Conservation (phyloP, 345 rosid genomes). For the Pugionium cornutum region DNA sequence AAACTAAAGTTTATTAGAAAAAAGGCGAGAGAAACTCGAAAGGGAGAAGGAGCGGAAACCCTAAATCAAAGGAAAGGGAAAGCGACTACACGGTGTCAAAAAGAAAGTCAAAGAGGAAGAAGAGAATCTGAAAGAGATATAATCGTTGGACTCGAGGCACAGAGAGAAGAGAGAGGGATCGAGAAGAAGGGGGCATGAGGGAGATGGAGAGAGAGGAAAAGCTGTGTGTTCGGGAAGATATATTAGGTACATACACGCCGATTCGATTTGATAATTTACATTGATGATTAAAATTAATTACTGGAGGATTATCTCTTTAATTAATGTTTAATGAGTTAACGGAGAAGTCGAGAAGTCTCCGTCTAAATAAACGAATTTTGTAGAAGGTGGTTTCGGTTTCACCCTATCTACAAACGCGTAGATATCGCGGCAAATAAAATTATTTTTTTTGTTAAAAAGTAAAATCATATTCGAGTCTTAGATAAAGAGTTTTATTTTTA, state of each 20-base stretch:
- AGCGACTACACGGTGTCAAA: conserved; percentile 34
- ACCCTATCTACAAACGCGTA: too few relatives aligned
- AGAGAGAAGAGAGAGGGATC: conserved; percentile 35
- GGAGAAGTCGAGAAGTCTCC: conserved; percentile 25
- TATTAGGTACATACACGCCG: conserved; percentile 33
- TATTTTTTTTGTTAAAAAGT: too few relatives aligned
- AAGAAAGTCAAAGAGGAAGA: conserved; percentile 31
- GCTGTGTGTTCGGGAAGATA: conserved; percentile 31
- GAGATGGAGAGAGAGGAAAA: conserved; percentile 17
- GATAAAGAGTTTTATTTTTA: too few relatives aligned
- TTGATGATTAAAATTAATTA: background rate
- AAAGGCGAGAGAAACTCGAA: background rate
- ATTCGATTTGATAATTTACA: background rate
- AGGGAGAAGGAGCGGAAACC: conserved; percentile 29
- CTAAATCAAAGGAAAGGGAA: conserved; percentile 39
- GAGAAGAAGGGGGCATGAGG: conserved; percentile 30
- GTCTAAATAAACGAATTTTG: background rate
- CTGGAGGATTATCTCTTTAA: background rate
- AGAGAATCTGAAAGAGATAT: conserved; percentile 33
- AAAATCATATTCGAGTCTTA: too few relatives aligned
- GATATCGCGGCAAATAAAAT: too few relatives aligned
- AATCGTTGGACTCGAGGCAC: conserved; percentile 23
- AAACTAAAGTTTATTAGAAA: background rate
- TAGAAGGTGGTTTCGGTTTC: too few relatives aligned
- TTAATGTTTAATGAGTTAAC: conserved; percentile 23